Evolutionary conservation across 1,284 basidiomycete species (phyloP), one percentile per base, ranked within the genome.

Genomic region (Stereum hirsutum): DNA sequence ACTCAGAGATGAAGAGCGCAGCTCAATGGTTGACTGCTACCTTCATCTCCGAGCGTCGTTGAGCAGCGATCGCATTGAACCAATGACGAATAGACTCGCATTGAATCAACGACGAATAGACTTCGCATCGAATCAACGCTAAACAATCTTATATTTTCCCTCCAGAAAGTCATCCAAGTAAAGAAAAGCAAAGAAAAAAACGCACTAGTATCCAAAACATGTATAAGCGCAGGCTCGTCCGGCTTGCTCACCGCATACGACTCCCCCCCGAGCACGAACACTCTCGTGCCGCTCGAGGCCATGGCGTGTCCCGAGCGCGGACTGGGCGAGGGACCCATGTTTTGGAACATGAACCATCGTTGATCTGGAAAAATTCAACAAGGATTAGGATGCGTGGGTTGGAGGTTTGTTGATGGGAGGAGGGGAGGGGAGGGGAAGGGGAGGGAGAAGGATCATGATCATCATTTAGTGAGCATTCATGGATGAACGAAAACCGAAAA

Each of bases 131-230:
- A 28, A n/a, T 41, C 36, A 15, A 26, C 39, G 44, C 28, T 31
- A 38, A 26, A 43, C 43, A n/a, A n/a, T n/a, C n/a, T n/a, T n/a
- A n/a, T n/a, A n/a, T n/a, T n/a, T n/a, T n/a, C n/a, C n/a, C n/a
- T n/a, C n/a, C n/a, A n/a, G n/a, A n/a, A n/a, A n/a, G n/a, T n/a
- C n/a, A n/a, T n/a, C n/a, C n/a, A n/a, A n/a, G n/a, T n/a, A n/a
- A 23, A 37, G 40, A 42, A 41, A 37, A 6, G n/a, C 44, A 10
- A 46, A 38, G 36, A 50, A 44, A 42, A 49, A 39, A 34, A 46
- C 53, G 32, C 37, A 57, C 91, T 90, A 4, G 93, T 95, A 63
- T 97, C 94, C 48, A 98, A 72, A 40, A 98, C 82, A 59, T 98
- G 89, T 26, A 97, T 75, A 41, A 88, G 61, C 17, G 75, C 75